These are phyloP conservation scores for Westerdykella aurantiaca DNA, from an alignment of 2,329 filamentous ascomycete species.

Conservation along the genomic window DNA sequence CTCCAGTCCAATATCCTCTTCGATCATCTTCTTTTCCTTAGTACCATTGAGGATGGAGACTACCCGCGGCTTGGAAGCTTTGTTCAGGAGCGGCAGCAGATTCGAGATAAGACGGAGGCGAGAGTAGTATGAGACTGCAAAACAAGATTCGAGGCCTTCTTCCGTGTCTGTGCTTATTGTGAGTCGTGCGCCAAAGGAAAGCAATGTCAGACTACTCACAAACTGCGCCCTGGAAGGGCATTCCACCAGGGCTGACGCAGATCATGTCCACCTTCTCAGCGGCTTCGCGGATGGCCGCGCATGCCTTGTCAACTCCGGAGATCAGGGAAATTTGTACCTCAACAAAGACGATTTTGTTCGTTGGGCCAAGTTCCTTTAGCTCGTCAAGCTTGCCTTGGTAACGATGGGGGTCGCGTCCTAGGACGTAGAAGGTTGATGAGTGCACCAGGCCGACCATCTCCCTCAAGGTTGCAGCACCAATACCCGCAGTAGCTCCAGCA, in stretches of 20 bases:
- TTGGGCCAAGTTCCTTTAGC: neutral
- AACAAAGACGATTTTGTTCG: neutral
- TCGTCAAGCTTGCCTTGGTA: neutral
- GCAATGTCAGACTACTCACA: slow-evolving; percentile 1
- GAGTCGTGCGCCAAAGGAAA: neutral
- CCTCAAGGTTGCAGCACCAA: slow-evolving; percentile 22
- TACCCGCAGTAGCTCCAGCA: slow-evolving; percentile 10
- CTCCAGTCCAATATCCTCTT: slow-evolving; percentile 25
- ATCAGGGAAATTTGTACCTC: slow-evolving; percentile 4
- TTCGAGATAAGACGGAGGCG: slow-evolving; percentile 27
- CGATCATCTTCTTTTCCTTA: slow-evolving; percentile 22
- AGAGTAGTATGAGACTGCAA: slow-evolving; percentile 29
- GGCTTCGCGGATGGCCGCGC: neutral
- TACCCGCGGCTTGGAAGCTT: slow-evolving; percentile 22
- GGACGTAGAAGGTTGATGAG: slow-evolving; percentile 16
- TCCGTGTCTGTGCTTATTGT: slow-evolving; percentile 19
- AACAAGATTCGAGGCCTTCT: slow-evolving; percentile 27
- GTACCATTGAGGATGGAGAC: slow-evolving; percentile 28
- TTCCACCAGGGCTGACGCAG: slow-evolving; percentile 5
- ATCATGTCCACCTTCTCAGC: slow-evolving; percentile 6
- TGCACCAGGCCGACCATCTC: slow-evolving; percentile 13
- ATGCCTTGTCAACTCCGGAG: slow-evolving; percentile 6
- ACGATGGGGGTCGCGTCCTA: slow-evolving; percentile 3
- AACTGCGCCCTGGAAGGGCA: slow-evolving; percentile 7
- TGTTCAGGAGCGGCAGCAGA: slow-evolving; percentile 28